A percentile compares a stretch with the other conserved stretches of the same genome.
phyloP scores from a whole-genome alignment of 768 basidiomycete species.

The Boletus eberwhitei region DNA sequence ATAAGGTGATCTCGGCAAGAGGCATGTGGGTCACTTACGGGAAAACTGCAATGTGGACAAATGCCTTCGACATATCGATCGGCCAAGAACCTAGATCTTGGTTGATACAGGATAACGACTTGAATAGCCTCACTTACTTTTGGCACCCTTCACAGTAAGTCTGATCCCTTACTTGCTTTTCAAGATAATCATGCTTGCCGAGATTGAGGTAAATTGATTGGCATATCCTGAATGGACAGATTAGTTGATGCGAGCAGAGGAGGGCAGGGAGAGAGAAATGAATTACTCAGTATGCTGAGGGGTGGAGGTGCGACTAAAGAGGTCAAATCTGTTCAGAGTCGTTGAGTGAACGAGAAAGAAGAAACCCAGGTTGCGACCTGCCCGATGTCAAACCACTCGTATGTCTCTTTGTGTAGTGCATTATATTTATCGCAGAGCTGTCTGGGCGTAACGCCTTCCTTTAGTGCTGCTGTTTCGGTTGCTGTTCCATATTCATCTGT shows the following conservation, averaged over 20 bases:
- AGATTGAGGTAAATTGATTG: constrained; percentile 89
- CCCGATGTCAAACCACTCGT: constrained; percentile 98
- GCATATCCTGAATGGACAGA: constrained; percentile 57
- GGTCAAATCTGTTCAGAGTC: constrained; percentile 66
- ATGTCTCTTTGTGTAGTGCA: constrained; percentile 84
- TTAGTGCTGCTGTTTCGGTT: constrained; percentile 94
- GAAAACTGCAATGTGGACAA: constrained; percentile 89
- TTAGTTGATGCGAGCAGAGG: not conserved
- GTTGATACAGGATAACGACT: constrained; percentile 6
- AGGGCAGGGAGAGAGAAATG: not conserved
- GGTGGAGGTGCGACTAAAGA: constrained; percentile 94
- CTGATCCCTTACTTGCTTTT: constrained; percentile 85
- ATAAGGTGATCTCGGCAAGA: not conserved
- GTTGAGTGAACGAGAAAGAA: not conserved
- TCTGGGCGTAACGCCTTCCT: constrained; percentile 75
- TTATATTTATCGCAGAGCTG: constrained; percentile 91
- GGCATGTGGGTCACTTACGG: constrained; percentile 42
- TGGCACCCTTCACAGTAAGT: constrained; percentile 92
- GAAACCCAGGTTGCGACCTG: constrained; percentile 29
- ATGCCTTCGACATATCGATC: constrained; percentile 98
- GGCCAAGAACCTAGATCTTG: constrained; percentile 71
- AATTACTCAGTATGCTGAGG: constrained; percentile 82
- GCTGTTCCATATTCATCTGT: constrained; percentile 99
- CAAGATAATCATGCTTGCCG: constrained; percentile 69
- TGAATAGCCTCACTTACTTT: constrained; percentile 47